Evolutionary conservation across 176 grass and related monocot genomes (phyloP).

Genomic region (Bothriochloa decipiens): DNA sequence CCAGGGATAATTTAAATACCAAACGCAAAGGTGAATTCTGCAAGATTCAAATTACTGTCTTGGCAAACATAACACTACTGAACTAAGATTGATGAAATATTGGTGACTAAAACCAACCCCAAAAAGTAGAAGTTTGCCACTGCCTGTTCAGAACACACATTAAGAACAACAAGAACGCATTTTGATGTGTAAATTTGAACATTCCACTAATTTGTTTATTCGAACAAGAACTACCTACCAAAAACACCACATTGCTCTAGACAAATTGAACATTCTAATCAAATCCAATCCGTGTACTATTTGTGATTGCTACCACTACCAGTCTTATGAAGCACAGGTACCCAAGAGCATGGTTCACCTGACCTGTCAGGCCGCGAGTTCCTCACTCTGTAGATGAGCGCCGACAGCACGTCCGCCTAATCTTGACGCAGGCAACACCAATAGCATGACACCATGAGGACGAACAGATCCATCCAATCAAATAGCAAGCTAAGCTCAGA

Average conservation of each 20-base stretch:
- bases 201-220: neutral
- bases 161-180: neutral
- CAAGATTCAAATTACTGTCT: neutral
- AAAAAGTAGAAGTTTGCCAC: neutral
- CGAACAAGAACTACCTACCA: neutral
- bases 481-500: neutral
- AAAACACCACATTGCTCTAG: neutral
- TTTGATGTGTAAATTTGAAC: neutral
- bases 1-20: neutral
- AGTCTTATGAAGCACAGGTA: conserved; percentile 2
- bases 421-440: conserved; percentile 47
- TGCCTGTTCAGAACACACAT: neutral
- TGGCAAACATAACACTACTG: neutral
- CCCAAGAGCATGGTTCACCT: conserved; percentile 54
- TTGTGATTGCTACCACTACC: neutral
- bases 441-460: neutral
- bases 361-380: conserved; percentile 84
- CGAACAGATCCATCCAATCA: neutral
- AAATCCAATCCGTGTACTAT: neutral
- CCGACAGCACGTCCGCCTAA: conserved; percentile 90
- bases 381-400: conserved; percentile 76
- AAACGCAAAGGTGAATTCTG: neutral
- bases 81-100: neutral
- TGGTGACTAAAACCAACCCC: neutral
- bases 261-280: neutral